phyloP scores from a whole-genome alignment of 179 eudicot genomes.

The Spergularia azorica region DNA sequence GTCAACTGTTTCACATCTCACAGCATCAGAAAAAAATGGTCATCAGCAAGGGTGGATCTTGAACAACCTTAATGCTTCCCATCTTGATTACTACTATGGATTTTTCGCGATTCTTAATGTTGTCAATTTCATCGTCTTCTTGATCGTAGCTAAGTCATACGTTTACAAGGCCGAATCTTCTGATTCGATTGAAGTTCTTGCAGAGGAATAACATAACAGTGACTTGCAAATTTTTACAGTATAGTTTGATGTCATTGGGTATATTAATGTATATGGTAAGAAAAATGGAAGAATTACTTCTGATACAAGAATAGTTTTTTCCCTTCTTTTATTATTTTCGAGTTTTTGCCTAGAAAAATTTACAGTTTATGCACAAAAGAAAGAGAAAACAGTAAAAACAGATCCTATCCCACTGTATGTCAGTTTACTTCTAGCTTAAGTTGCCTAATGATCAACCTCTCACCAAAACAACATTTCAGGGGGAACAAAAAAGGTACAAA shows the following conservation, averaged over 20 bases:
- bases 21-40: constrained; percentile 27
- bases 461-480: neutral
- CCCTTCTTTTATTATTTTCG: too few relatives aligned
- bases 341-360: neutral
- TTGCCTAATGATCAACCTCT: constrained; percentile 18
- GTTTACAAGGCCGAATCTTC: constrained; percentile 48
- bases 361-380: constrained; percentile 3
- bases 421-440: neutral
- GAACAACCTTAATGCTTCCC: constrained; percentile 46
- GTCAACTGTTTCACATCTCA: constrained; percentile 40
- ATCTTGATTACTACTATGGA: constrained; percentile 47
- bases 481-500: neutral
- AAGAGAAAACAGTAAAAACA: neutral
- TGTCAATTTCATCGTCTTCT: constrained; percentile 39
- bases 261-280: too few relatives aligned
- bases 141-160: constrained; percentile 36
- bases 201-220: constrained; percentile 27
- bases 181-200: constrained; percentile 29
- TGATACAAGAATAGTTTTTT: too few relatives aligned
- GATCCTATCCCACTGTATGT: constrained; percentile 9
- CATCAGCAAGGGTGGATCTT: constrained; percentile 40
- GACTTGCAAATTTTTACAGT: too few relatives aligned
- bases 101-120: constrained; percentile 41
- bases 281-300: too few relatives aligned
- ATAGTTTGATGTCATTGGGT: too few relatives aligned